Evolutionary conservation across 75 land plant genomes (phyloP).

Genomic region (Selaginella moellendorffii): DNA sequence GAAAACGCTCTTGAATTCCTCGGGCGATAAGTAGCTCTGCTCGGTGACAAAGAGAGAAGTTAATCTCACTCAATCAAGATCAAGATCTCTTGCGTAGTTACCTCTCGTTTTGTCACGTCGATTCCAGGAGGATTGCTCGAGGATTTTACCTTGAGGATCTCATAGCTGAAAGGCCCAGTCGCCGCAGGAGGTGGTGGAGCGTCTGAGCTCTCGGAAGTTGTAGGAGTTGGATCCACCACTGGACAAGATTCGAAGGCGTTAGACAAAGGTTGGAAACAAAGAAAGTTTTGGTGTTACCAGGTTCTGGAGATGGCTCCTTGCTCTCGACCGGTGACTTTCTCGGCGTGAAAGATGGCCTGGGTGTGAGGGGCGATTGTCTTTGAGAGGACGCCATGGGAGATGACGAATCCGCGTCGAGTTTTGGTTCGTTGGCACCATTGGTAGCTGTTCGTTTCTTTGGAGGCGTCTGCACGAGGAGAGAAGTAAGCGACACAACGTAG

Average conservation of each 20-base stretch:
- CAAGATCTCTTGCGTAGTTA: too few relatives aligned
- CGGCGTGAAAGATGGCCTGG: background rate
- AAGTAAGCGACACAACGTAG: too few relatives aligned
- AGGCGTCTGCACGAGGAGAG: conserved; percentile 11
- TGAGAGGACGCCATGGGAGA: conserved; percentile 7
- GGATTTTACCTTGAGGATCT: conserved; percentile 62
- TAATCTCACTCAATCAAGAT: background rate
- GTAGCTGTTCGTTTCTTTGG: conserved; percentile 3
- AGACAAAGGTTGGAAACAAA: background rate
- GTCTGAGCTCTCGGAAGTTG: background rate
- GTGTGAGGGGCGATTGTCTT: background rate
- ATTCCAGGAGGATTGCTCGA: conserved; percentile 68
- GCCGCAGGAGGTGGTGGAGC: conserved; percentile 14
- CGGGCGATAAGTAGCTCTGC: conserved; percentile 70
- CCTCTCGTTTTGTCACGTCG: conserved; percentile 78
- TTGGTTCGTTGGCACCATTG: background rate
- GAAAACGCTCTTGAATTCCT: conserved; percentile 56
- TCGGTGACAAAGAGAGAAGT: conserved; percentile 7
- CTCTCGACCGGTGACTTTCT: background rate
- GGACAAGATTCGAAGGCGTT: background rate
- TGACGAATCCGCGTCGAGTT: background rate
- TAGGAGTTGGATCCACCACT: conserved; percentile 1
- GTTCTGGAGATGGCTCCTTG: background rate
- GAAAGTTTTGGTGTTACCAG: background rate
- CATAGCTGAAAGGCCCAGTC: conserved; percentile 41